Percentiles rank a stretch among this genome's conserved stretches.
Evolutionary conservation across 2,329 filamentous ascomycete genomes (phyloP).

Genomic region (Neofusicoccum cordaticola): DNA sequence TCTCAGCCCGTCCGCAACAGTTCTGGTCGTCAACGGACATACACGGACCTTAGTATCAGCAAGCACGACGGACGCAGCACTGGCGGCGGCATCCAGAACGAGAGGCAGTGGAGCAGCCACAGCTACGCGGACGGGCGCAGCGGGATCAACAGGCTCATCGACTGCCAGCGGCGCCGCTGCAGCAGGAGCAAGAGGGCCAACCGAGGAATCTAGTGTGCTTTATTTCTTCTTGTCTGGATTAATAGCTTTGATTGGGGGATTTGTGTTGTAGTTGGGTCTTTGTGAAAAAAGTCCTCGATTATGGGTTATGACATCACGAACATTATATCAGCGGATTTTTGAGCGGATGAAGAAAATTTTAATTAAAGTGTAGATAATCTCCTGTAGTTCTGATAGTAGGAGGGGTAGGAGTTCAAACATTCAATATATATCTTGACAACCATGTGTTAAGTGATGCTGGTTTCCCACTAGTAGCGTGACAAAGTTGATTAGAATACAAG

Average conservation of each 20-base stretch:
- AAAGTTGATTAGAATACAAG: too few species aligned
- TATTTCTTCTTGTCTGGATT: neutral
- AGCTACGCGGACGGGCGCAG: neutral
- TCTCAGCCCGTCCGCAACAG: constrained; percentile 21
- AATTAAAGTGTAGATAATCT: neutral
- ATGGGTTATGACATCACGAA: neutral
- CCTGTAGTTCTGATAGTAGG: neutral
- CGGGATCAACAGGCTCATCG: neutral
- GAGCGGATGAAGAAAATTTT: neutral
- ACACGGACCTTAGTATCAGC: constrained; percentile 19
- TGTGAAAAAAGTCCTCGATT: neutral
- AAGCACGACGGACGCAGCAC: neutral
- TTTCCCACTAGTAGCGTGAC: too few species aligned
- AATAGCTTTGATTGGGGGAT: neutral
- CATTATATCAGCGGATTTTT: neutral
- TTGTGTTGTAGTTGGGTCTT: neutral
- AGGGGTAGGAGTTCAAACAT: neutral
- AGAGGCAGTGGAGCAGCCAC: neutral
- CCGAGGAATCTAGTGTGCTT: neutral
- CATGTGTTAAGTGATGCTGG: too few species aligned
- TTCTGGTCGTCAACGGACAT: constrained; percentile 18
- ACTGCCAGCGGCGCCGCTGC: neutral
- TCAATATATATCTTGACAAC: too few species aligned
- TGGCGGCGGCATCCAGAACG: neutral
- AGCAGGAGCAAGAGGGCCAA: neutral